Evolutionary conservation across 2,329 filamentous ascomycete genomes (phyloP).

Genomic region (Colletotrichum costaricense): DNA sequence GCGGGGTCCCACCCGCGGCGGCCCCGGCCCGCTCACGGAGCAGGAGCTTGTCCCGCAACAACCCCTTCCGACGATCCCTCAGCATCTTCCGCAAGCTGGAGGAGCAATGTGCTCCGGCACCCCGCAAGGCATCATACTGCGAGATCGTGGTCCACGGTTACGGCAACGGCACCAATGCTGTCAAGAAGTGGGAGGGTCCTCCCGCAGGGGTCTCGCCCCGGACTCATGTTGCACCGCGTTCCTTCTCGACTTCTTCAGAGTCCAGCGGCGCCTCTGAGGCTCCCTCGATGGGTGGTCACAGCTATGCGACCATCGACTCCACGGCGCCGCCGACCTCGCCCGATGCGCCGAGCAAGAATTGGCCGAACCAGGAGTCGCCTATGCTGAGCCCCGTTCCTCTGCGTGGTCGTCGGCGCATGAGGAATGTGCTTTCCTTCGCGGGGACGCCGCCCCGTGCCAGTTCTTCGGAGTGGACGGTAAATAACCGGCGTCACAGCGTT

Average conservation of each 20-base stretch:
- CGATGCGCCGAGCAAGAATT: constrained; percentile 30
- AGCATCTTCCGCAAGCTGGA: constrained; percentile 42
- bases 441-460: constrained; percentile 4
- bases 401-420: constrained; percentile 43
- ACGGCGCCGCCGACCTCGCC: constrained; percentile 41
- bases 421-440: constrained; percentile 28
- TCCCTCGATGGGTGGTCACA: constrained; percentile 42
- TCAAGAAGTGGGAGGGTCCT: constrained; percentile 37
- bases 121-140: constrained; percentile 49
- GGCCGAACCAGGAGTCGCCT: constrained; percentile 23
- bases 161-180: constrained; percentile 62
- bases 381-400: constrained; percentile 38
- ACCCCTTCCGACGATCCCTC: constrained; percentile 47
- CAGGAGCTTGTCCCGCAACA: constrained; percentile 40
- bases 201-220: neutral
- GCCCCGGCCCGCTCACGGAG: constrained; percentile 40
- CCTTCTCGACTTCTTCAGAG: constrained; percentile 38
- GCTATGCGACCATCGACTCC: constrained; percentile 41
- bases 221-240: constrained; percentile 14
- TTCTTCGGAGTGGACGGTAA: neutral
- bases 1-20: constrained; percentile 8
- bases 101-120: constrained; percentile 6
- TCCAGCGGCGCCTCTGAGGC: constrained; percentile 38
- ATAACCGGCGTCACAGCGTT: constrained; percentile 13
- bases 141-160: constrained; percentile 66